Base-by-base conservation (phyloP, 1,284 basidiomycete genomes). In the Tranzscheliella williamsii region DNA sequence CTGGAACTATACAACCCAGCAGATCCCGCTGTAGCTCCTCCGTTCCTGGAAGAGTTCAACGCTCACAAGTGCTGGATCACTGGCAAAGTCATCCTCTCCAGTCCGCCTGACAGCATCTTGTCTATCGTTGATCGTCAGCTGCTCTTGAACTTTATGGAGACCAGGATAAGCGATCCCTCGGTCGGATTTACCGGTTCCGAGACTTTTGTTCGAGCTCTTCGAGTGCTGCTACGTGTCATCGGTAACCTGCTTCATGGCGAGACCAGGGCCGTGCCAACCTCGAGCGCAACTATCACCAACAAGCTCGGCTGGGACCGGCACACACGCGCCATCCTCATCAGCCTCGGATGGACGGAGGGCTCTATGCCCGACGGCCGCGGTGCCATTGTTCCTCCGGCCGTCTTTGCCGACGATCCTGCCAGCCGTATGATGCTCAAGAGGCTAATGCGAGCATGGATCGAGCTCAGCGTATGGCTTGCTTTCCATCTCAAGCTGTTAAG, bases 221-320 rank as follows among this genome's bases (percentile, higher is more conserved):
- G 45, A 12, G 48, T 65, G 22, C 42, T 65, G 4, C 21, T 65
- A 7, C 35, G 42, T n/a, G 27, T 63, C 32, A 34, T 66, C 24
- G 63, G 63, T 21, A 67, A 67, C 40, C 57, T 40, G 18, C 43
- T 60, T 1, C 58, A 69, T 24, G 67, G 67, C 23, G 60, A 67
- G 22, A 33, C 44, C 32, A 44, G 67, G 15, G 18, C 38, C n/a
- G 52, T 43, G 11, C 44, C 50, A 3, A 56, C 60, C 20, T 40
- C 42, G 2, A 57, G 43, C 36, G n/a, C 21, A n/a, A 49, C 36
- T 18, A 41, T 67, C 30, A 37, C 34, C 2, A 53, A 58, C 17
- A 67, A 64, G 44, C 52, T 69, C 18, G 60, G 56, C 4, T 65
- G 55, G 55, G 62, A 65, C 22, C 38, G 41, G 18, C 27, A 24